Evolutionary conservation across 306 rosid genomes (phyloP).

Genomic region (Luffa acutangula): DNA sequence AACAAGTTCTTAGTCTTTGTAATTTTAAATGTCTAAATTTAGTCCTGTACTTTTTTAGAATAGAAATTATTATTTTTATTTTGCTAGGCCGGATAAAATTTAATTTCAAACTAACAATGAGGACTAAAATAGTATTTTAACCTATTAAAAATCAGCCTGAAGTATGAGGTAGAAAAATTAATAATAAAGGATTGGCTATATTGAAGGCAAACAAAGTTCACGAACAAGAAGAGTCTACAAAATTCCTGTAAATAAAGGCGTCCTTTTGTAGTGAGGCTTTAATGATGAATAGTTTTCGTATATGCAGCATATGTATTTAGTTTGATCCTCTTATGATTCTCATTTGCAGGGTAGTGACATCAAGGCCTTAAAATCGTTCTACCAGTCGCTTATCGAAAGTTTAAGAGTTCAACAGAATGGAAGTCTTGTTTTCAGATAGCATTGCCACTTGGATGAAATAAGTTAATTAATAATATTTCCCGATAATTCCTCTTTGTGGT

Average conservation of each 20-base stretch:
- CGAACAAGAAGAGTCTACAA: not conserved
- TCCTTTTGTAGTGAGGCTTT: not conserved
- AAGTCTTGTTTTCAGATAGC: constrained; percentile 86
- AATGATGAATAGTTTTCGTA: not conserved
- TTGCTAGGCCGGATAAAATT: too few relatives aligned
- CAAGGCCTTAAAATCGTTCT: constrained; percentile 70
- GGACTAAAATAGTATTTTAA: too few relatives aligned
- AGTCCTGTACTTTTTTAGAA: too few relatives aligned
- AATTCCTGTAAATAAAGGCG: not conserved
- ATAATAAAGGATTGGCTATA: not conserved
- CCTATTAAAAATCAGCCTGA: not conserved
- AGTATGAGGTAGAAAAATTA: not conserved
- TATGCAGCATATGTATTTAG: not conserved
- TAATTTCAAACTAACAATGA: too few relatives aligned
- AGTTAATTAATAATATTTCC: constrained; percentile 10
- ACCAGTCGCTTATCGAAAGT: constrained; percentile 66
- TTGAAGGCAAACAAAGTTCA: not conserved
- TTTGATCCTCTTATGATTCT: constrained; percentile 9
- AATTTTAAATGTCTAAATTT: too few relatives aligned
- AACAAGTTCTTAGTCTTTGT: too few relatives aligned
- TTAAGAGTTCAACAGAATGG: constrained; percentile 78
- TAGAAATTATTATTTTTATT: too few relatives aligned
- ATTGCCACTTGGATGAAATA: constrained; percentile 17
- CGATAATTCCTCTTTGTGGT: constrained; percentile 12
- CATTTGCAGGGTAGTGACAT: constrained; percentile 68